Evolutionary conservation across 768 basidiomycete species (phyloP).

Genomic region (Leccinum fibrillosum): DNA sequence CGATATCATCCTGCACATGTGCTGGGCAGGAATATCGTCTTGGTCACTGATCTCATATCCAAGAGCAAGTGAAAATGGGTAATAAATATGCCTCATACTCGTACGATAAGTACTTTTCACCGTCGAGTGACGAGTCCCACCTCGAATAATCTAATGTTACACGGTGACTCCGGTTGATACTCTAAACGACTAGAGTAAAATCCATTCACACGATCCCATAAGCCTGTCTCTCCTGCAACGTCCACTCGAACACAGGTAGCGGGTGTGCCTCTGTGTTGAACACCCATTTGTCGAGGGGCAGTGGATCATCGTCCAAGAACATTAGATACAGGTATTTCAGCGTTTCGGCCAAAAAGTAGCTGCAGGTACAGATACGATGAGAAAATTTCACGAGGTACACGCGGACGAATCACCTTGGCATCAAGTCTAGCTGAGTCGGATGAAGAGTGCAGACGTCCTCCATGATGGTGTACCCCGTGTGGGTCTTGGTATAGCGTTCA

Average conservation of each 20-base stretch:
- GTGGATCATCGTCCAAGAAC: neutral
- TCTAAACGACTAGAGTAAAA: neutral
- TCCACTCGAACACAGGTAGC: neutral
- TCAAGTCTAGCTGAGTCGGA: conserved; percentile 44
- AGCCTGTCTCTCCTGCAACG: neutral
- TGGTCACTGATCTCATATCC: too few relatives aligned
- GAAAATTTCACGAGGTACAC: neutral
- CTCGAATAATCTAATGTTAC: neutral
- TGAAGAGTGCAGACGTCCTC: conserved; percentile 39
- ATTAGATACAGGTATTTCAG: neutral
- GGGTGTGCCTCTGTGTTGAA: neutral
- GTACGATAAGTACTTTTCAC: neutral
- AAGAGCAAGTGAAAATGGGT: too few relatives aligned
- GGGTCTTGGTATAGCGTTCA: conserved; percentile 52
- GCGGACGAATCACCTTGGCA: conserved; percentile 62
- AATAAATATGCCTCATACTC: neutral
- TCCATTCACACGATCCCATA: neutral
- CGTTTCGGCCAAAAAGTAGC: neutral
- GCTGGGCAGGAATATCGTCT: too few relatives aligned
- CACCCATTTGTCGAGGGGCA: neutral
- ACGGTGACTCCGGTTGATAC: neutral
- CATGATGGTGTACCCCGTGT: conserved; percentile 59
- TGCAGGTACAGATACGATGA: neutral
- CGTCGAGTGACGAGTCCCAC: neutral
- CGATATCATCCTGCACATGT: too few relatives aligned